These are phyloP conservation scores for Oenanthe javanica DNA, from an alignment of 140 eudicot genomes.

Conservation along the genomic window DNA sequence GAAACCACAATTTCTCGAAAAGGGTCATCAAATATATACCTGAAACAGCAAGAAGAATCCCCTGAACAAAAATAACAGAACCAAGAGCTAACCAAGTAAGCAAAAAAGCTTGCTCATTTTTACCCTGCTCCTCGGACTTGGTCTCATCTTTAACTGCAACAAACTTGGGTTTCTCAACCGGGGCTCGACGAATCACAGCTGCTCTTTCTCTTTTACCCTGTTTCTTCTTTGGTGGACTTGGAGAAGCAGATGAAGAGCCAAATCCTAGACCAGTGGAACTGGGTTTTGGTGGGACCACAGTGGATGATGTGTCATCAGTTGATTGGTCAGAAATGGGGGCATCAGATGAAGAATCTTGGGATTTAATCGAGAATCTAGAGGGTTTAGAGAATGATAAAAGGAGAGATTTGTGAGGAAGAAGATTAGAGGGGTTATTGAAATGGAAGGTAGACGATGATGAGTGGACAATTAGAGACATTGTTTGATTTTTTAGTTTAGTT, in stretches of 20 bases:
- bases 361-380: slow-evolving; percentile 29
- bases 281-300: slow-evolving; percentile 25
- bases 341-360: slow-evolving; percentile 35
- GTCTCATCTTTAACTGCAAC: slow-evolving; percentile 32
- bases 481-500: background rate
- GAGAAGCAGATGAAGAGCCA: slow-evolving; percentile 41
- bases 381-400: slow-evolving; percentile 14
- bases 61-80: slow-evolving; percentile 56
- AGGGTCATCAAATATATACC: slow-evolving; percentile 33
- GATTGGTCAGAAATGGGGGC: slow-evolving; percentile 25
- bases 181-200: slow-evolving; percentile 59
- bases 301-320: slow-evolving; percentile 27
- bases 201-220: slow-evolving; percentile 65
- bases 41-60: slow-evolving; percentile 75
- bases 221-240: slow-evolving; percentile 29
- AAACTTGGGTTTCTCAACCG: slow-evolving; percentile 60
- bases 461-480: background rate
- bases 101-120: slow-evolving; percentile 61
- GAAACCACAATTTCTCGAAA: background rate
- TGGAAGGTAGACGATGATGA: slow-evolving; percentile 7
- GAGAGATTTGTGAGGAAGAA: slow-evolving; percentile 1
- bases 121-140: slow-evolving; percentile 30
- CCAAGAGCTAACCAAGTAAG: slow-evolving; percentile 91
- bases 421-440: background rate
- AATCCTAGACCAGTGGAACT: slow-evolving; percentile 48